These are phyloP conservation scores for Hyaloperonospora arabidopsidis DNA, from an alignment of 352 stramenopile genomes.

Conservation along the genomic window DNA sequence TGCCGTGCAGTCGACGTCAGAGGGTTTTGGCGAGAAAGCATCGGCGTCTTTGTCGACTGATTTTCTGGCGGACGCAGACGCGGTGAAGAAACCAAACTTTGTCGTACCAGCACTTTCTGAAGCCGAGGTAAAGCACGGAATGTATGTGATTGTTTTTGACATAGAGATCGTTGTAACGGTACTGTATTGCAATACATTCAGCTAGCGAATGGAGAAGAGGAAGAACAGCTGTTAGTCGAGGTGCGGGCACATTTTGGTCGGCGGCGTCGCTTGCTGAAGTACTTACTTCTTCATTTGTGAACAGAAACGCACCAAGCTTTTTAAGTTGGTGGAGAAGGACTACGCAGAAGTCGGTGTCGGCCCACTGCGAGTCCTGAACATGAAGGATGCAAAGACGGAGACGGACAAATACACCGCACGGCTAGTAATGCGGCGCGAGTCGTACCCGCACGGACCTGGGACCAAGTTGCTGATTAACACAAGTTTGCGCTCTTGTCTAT, in stretches of 20 bases:
- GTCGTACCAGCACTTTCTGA: constrained; percentile 53
- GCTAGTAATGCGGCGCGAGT: constrained; percentile 76
- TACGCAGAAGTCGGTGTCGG: constrained; percentile 73
- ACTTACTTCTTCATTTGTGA: not conserved
- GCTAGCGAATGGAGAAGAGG: constrained; percentile 70
- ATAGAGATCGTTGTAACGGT: constrained; percentile 5
- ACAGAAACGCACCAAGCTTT: constrained; percentile 75
- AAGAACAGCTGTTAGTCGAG: constrained; percentile 60
- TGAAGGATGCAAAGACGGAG: constrained; percentile 32
- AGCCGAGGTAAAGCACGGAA: constrained; percentile 37
- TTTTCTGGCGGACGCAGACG: constrained; percentile 39
- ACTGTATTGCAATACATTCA: constrained; percentile 10
- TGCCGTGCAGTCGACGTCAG: constrained; percentile 28
- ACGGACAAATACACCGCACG: constrained; percentile 42
- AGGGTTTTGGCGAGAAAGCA: constrained; percentile 34
- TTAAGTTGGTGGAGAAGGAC: constrained; percentile 66
- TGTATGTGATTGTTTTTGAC: not conserved
- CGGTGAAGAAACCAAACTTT: constrained; percentile 41
- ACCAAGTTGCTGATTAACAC: constrained; percentile 75
- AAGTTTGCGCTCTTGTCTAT: constrained; percentile 48
- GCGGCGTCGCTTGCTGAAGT: not conserved
- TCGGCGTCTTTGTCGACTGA: constrained; percentile 27
- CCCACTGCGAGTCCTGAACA: constrained; percentile 54
- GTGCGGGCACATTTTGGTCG: constrained; percentile 17
- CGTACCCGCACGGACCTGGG: constrained; percentile 55